These are phyloP conservation scores for Coemansia sp. DNA, from an alignment of 192 early-diverging fungal genomes.

Conservation along the genomic window DNA sequence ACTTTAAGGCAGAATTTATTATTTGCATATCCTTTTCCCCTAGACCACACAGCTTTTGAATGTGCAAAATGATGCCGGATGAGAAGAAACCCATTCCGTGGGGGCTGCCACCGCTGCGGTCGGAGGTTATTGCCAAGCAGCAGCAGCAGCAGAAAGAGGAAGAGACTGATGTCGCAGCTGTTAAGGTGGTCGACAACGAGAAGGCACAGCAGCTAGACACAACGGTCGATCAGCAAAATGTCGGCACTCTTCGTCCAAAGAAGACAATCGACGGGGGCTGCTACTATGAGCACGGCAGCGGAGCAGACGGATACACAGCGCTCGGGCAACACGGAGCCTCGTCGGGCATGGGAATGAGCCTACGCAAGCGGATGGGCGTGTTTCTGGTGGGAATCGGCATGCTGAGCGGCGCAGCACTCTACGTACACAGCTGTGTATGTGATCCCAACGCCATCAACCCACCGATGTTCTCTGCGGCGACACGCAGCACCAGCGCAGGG, in stretches of 20 bases:
- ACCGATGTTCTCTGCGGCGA: constrained; percentile 24
- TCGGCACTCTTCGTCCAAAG: not conserved
- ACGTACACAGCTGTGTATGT: constrained; percentile 11
- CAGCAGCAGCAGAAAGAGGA: not conserved
- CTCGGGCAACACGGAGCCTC: not conserved
- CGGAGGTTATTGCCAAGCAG: constrained; percentile 20
- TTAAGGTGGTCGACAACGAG: not conserved
- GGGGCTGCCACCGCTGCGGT: constrained; percentile 49
- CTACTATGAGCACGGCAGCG: constrained; percentile 10
- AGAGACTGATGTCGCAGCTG: not conserved
- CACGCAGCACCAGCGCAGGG: constrained; percentile 13
- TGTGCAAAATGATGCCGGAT: constrained; percentile 44
- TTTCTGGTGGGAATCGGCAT: constrained; percentile 12
- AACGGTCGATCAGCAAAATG: not conserved
- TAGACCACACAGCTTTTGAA: not conserved
- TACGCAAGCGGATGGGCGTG: constrained; percentile 21
- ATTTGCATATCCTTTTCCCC: not conserved
- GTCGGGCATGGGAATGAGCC: not conserved
- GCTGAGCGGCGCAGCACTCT: constrained; percentile 15
- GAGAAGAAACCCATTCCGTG: constrained; percentile 52
- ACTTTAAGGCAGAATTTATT: not conserved
- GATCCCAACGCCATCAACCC: constrained; percentile 23
- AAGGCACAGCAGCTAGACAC: not conserved
- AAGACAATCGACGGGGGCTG: not conserved
- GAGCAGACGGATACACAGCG: constrained; percentile 22